phyloP scores from a whole-genome alignment of 2,329 filamentous ascomycete species.

The Gyromitra esculenta region DNA sequence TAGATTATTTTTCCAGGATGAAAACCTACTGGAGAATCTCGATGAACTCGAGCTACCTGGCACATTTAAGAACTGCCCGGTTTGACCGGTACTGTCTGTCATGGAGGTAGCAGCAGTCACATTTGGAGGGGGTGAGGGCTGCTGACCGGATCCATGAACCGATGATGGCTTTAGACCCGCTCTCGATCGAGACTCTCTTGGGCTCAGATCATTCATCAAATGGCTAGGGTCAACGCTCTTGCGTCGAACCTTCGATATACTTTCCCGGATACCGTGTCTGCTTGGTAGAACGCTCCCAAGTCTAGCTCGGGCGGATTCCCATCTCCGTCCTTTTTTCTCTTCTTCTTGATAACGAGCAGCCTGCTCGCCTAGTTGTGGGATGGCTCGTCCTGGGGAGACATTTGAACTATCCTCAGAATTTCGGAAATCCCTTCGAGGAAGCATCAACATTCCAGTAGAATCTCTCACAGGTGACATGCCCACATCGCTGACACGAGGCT shows the following conservation, averaged over 20 bases:
- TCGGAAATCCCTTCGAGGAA: conserved; percentile 1
- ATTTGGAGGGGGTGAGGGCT: conserved; percentile 17
- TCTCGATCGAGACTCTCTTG: conserved; percentile 31
- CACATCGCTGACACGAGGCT: conserved; percentile 25
- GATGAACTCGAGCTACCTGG: conserved; percentile 26
- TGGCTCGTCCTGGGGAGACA: not conserved
- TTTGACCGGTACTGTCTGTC: not conserved
- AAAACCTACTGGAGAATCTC: conserved; percentile 36
- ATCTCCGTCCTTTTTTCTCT: conserved; percentile 28
- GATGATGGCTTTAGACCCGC: conserved; percentile 7
- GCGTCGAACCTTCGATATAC: conserved; percentile 35
- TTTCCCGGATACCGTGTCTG: conserved; percentile 33
- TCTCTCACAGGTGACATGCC: conserved; percentile 41
- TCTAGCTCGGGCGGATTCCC: conserved; percentile 37
- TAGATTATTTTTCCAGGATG: conserved; percentile 36
- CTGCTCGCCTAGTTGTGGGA: not conserved
- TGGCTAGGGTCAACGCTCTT: conserved; percentile 34
- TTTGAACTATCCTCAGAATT: conserved; percentile 34
- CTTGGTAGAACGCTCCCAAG: conserved; percentile 34
- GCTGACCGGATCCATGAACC: conserved; percentile 11
- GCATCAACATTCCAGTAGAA: conserved; percentile 31
- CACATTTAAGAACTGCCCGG: not conserved
- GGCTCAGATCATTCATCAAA: conserved; percentile 44
- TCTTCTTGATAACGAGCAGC: not conserved
- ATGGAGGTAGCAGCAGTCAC: conserved; percentile 31